Evolutionary conservation across 176 grass and related monocot genomes (phyloP).

Genomic region (Tuctoria greenei): DNA sequence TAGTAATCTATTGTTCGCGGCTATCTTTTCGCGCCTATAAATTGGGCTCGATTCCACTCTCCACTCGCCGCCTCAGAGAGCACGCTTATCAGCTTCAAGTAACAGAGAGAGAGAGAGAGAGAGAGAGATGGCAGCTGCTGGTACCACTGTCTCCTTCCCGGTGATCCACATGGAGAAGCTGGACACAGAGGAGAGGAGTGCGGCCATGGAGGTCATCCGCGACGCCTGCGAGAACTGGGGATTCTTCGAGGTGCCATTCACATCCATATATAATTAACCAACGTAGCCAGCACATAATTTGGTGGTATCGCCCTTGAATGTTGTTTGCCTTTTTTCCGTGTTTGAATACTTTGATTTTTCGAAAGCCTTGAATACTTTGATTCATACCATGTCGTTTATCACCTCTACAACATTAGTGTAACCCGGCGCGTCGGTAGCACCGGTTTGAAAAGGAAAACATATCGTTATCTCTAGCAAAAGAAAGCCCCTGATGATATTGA

Average conservation of each 20-base stretch:
- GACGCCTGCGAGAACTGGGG: conserved; percentile 99
- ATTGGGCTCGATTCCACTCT: conserved; percentile 13
- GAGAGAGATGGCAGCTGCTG: conserved; percentile 29
- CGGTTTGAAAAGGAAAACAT: neutral
- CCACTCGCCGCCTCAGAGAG: conserved; percentile 10
- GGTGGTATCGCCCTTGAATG: neutral
- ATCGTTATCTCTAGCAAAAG: neutral
- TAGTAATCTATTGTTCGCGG: neutral
- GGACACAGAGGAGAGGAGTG: conserved; percentile 46
- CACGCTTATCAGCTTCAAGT: conserved; percentile 17
- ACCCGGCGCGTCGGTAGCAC: neutral
- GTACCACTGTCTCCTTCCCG: conserved; percentile 49
- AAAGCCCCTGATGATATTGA: neutral
- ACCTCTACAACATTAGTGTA: neutral
- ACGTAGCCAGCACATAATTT: neutral
- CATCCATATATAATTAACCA: neutral
- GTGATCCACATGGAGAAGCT: conserved; percentile 85
- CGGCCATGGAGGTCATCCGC: conserved; percentile 59
- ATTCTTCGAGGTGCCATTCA: conserved; percentile 78
- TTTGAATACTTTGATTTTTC: neutral
- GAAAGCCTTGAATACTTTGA: neutral
- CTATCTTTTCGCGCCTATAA: conserved; percentile 43
- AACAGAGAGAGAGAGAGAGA: neutral
- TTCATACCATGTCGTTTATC: neutral
- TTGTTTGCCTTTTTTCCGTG: neutral